Conservation (phyloP, 495 filamentous ascomycete species). For the Daldinia bambusicola region DNA sequence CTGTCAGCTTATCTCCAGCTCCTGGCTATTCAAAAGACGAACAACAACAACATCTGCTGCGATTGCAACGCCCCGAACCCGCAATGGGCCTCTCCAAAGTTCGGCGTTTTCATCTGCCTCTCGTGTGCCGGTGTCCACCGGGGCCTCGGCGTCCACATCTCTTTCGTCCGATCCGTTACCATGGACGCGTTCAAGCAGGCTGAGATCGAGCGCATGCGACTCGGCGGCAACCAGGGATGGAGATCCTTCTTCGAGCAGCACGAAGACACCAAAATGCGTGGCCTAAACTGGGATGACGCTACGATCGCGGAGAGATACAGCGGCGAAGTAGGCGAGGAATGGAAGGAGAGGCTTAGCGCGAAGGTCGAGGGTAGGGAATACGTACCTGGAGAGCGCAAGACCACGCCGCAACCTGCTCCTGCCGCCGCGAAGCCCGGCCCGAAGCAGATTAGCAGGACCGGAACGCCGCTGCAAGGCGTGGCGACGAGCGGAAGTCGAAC, state of each 20-base stretch:
- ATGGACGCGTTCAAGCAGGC: slow-evolving; percentile 97
- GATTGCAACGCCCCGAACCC: slow-evolving; percentile 94
- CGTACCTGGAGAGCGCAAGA: slow-evolving; percentile 68
- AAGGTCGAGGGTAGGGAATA: slow-evolving; percentile 89
- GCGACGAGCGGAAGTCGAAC: slow-evolving; percentile 78
- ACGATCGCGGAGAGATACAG: slow-evolving; percentile 87
- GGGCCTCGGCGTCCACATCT: slow-evolving; percentile 95
- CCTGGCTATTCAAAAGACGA: slow-evolving; percentile 84
- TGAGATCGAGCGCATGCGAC: slow-evolving; percentile 87
- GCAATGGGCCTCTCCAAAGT: slow-evolving; percentile 86
- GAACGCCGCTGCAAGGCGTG: slow-evolving; percentile 66
- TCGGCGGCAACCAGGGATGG: slow-evolving; percentile 89
- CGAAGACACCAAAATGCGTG: slow-evolving; percentile 67
- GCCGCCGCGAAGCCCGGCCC: slow-evolving; percentile 49
- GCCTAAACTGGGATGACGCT: slow-evolving; percentile 76
- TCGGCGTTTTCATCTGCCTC: slow-evolving; percentile 94
- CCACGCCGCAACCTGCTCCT: slow-evolving; percentile 51
- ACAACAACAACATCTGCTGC: slow-evolving; percentile 87
- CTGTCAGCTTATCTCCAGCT: slow-evolving; percentile 63
- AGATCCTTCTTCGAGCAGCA: slow-evolving; percentile 81
- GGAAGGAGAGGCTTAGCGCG: slow-evolving; percentile 86
- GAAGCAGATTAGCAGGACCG: slow-evolving; percentile 47
- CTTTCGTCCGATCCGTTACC: slow-evolving; percentile 93
- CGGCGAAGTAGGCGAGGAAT: slow-evolving; percentile 90
- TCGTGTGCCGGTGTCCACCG: slow-evolving; percentile 95